phyloP scores from a whole-genome alignment of 2,329 filamentous ascomycete genomes.

The Waltergamsia citrina region DNA sequence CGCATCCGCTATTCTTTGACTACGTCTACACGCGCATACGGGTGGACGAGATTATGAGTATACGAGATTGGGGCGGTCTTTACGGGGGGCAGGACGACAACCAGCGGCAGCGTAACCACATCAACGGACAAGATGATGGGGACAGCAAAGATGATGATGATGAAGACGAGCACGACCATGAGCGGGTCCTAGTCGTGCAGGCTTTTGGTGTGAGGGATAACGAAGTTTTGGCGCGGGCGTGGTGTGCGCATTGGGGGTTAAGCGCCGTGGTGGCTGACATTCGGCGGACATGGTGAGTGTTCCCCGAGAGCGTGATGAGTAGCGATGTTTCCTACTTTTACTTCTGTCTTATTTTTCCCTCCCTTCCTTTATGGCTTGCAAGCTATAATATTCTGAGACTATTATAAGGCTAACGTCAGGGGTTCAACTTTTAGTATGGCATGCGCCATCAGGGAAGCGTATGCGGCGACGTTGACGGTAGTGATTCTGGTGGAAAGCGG shows the following conservation, averaged over 20 bases:
- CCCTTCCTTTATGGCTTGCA: not conserved
- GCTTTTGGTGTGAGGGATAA: slow-evolving; percentile 66
- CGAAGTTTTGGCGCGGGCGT: slow-evolving; percentile 66
- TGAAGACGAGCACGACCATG: slow-evolving; percentile 39
- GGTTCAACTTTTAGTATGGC: too few species aligned
- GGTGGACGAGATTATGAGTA: slow-evolving; percentile 55
- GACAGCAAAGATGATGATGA: slow-evolving; percentile 7
- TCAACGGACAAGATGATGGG: slow-evolving; percentile 22
- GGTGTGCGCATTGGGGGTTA: slow-evolving; percentile 69
- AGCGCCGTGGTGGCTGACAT: slow-evolving; percentile 63
- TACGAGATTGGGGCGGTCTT: slow-evolving; percentile 54
- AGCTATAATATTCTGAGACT: too few species aligned
- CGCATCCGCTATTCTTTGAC: slow-evolving; percentile 64
- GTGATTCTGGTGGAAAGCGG: slow-evolving; percentile 59
- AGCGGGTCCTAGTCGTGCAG: slow-evolving; percentile 62
- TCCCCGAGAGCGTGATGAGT: too few species aligned
- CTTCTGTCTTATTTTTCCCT: not conserved
- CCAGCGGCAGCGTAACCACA: slow-evolving; percentile 11
- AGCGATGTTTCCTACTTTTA: not conserved
- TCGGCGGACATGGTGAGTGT: slow-evolving; percentile 53
- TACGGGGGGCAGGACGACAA: slow-evolving; percentile 15
- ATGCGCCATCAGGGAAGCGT: slow-evolving; percentile 67
- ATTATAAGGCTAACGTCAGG: too few species aligned
- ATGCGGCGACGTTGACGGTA: slow-evolving; percentile 63
- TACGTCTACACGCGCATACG: slow-evolving; percentile 51